Percentiles rank a stretch among this genome's conserved stretches.
phyloP scores from a whole-genome alignment of 2,329 filamentous ascomycete genomes.

The Huntiella savannae region DNA sequence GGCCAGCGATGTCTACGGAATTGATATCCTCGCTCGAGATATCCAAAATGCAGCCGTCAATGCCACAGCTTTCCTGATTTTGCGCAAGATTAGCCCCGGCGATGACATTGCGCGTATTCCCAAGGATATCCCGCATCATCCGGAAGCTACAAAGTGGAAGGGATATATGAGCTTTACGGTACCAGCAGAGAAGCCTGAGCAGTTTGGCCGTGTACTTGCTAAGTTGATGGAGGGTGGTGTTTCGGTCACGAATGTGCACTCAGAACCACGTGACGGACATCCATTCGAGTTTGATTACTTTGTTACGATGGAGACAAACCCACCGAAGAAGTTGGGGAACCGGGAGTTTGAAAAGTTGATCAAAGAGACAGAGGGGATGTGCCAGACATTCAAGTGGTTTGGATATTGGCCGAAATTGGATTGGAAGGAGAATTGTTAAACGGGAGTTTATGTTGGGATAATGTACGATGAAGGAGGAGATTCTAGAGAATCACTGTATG shows the following conservation, averaged over 20 bases:
- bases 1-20: slow-evolving; percentile 47
- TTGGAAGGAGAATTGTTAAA: slow-evolving; percentile 5
- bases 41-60: slow-evolving; percentile 63
- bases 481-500: too few relatives aligned
- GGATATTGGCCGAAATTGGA: slow-evolving; percentile 37
- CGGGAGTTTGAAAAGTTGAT: slow-evolving; percentile 37
- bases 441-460: too few relatives aligned
- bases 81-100: slow-evolving; percentile 23
- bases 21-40: slow-evolving; percentile 48
- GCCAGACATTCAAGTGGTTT: slow-evolving; percentile 47
- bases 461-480: too few relatives aligned
- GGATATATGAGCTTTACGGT: slow-evolving; percentile 8
- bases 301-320: slow-evolving; percentile 7
- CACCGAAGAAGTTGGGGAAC: slow-evolving; percentile 13
- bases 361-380: slow-evolving; percentile 35
- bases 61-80: slow-evolving; percentile 59
- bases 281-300: slow-evolving; percentile 11
- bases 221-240: slow-evolving; percentile 2
- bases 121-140: slow-evolving; percentile 4
- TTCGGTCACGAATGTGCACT: slow-evolving; percentile 7
- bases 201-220: slow-evolving; percentile 4
- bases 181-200: slow-evolving; percentile 1
- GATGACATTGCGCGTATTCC: slow-evolving; percentile 8
- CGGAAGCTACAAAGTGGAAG: slow-evolving; percentile 6
- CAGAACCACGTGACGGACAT: slow-evolving; percentile 4